Conservation (phyloP, 176 grass and related monocot species). For the sorghum (Sorghum bicolor) region DNA sequence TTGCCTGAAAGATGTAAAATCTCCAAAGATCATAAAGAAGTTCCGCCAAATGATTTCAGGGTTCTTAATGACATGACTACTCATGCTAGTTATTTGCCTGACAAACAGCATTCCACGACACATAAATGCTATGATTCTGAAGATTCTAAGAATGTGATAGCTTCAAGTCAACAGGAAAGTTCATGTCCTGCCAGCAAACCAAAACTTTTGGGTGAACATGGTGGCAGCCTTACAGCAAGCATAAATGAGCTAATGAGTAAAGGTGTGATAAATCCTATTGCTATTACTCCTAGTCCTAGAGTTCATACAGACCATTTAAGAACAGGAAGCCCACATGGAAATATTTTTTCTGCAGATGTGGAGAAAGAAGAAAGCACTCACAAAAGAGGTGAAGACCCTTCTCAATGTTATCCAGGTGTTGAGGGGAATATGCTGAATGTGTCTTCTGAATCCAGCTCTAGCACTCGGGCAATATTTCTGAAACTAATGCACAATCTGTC, state of each 20-base stretch:
- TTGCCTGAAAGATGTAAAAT: slow-evolving; percentile 16
- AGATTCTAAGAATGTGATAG: slow-evolving; percentile 20
- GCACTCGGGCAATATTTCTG: slow-evolving; percentile 24
- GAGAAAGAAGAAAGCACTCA: slow-evolving; percentile 32
- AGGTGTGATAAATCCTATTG: slow-evolving; percentile 23
- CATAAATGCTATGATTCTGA: slow-evolving; percentile 1
- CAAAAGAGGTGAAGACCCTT: slow-evolving; percentile 34
- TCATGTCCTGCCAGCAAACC: neutral
- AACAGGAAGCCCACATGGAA: slow-evolving; percentile 26
- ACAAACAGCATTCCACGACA: slow-evolving; percentile 12
- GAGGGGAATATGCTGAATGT: slow-evolving; percentile 26
- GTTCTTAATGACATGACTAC: neutral
- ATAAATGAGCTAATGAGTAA: neutral
- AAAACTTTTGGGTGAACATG: slow-evolving; percentile 12
- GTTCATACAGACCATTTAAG: slow-evolving; percentile 9
- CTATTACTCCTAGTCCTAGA: slow-evolving; percentile 2
- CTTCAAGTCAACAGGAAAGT: slow-evolving; percentile 9
- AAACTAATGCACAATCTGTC: slow-evolving; percentile 61
- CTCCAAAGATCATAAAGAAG: slow-evolving; percentile 13
- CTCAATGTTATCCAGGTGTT: slow-evolving; percentile 18
- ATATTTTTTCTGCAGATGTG: slow-evolving; percentile 23
- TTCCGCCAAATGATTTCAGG: neutral
- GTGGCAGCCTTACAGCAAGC: slow-evolving; percentile 1
- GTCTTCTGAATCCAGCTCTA: slow-evolving; percentile 25
- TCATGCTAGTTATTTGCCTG: slow-evolving; percentile 7